phyloP scores from a whole-genome alignment of 2,329 filamentous ascomycete genomes.

The Cercospora citrullina region DNA sequence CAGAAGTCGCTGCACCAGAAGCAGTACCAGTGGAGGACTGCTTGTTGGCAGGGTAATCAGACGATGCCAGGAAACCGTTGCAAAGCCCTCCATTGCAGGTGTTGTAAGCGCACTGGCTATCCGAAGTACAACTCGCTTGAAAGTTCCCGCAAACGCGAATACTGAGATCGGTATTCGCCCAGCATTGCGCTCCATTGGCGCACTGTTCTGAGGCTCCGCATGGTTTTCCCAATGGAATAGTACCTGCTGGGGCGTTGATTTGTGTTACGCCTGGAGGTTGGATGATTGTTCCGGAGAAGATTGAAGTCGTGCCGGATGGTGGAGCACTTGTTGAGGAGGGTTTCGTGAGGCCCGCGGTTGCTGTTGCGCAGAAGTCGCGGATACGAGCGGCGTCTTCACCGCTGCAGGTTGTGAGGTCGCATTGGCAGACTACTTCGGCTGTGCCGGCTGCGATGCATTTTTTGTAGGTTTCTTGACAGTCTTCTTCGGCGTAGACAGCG shows the following conservation, averaged over 20 bases:
- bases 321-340: background rate
- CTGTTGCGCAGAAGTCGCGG: slow-evolving; percentile 22
- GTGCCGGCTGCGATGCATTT: slow-evolving; percentile 18
- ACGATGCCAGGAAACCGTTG: slow-evolving; percentile 17
- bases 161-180: slow-evolving; percentile 16
- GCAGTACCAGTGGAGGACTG: background rate
- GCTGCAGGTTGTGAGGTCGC: slow-evolving; percentile 20
- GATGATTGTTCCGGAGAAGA: slow-evolving; percentile 18
- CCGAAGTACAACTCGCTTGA: slow-evolving; percentile 27
- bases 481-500: slow-evolving; percentile 6
- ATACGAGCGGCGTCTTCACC: slow-evolving; percentile 24
- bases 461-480: slow-evolving; percentile 23
- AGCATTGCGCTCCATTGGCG: slow-evolving; percentile 26
- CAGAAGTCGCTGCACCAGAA: background rate
- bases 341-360: slow-evolving; percentile 10
- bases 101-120: slow-evolving; percentile 31
- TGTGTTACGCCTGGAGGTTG: slow-evolving; percentile 15
- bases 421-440: slow-evolving; percentile 20
- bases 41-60: background rate
- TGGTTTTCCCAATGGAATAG: slow-evolving; percentile 23
- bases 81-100: slow-evolving; percentile 30
- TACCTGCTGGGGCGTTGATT: slow-evolving; percentile 25
- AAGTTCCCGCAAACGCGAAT: slow-evolving; percentile 28
- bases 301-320: background rate
- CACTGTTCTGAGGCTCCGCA: slow-evolving; percentile 26